Evolutionary conservation across 139 green algal genomes (phyloP).

Genomic region (Picochlorum sp.): DNA sequence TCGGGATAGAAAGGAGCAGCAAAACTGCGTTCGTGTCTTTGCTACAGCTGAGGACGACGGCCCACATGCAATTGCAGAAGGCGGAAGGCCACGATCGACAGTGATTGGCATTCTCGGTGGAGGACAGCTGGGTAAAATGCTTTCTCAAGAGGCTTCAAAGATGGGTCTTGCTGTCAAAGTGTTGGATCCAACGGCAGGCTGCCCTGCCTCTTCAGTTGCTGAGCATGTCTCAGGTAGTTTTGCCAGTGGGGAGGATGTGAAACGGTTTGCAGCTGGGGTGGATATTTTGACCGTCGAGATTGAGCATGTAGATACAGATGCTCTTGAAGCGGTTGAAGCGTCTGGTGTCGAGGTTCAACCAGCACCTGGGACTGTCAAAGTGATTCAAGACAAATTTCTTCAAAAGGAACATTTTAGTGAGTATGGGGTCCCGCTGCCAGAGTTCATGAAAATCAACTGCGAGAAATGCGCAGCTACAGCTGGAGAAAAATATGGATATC

Average conservation of each 20-base stretch:
- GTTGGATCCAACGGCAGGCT: slow-evolving; percentile 75
- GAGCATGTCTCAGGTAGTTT: slow-evolving; percentile 68
- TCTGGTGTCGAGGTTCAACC: slow-evolving; percentile 76
- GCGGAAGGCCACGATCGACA: slow-evolving; percentile 31
- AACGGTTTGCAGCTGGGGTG: slow-evolving; percentile 58
- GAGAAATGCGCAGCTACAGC: slow-evolving; percentile 32
- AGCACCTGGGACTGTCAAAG: slow-evolving; percentile 50
- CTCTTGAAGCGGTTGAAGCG: slow-evolving; percentile 54
- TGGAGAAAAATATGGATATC: slow-evolving; percentile 65
- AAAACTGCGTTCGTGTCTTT: not conserved
- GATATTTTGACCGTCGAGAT: slow-evolving; percentile 97
- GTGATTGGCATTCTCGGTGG: slow-evolving; percentile 90
- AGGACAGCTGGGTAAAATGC: slow-evolving; percentile 95
- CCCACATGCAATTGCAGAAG: not conserved
- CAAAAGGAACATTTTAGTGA: slow-evolving; percentile 89
- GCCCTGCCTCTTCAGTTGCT: slow-evolving; percentile 72
- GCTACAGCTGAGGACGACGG: not conserved
- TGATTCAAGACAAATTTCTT: slow-evolving; percentile 86
- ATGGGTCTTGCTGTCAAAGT: slow-evolving; percentile 81
- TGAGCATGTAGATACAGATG: slow-evolving; percentile 89
- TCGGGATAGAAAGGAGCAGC: not conserved
- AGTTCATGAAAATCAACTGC: slow-evolving; percentile 59
- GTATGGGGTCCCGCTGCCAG: slow-evolving; percentile 61
- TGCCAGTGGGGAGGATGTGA: slow-evolving; percentile 58
- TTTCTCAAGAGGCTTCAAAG: slow-evolving; percentile 79